These are phyloP conservation scores for Geosmithia putterillii DNA, from an alignment of 2,329 filamentous ascomycete species.

Conservation along the genomic window DNA sequence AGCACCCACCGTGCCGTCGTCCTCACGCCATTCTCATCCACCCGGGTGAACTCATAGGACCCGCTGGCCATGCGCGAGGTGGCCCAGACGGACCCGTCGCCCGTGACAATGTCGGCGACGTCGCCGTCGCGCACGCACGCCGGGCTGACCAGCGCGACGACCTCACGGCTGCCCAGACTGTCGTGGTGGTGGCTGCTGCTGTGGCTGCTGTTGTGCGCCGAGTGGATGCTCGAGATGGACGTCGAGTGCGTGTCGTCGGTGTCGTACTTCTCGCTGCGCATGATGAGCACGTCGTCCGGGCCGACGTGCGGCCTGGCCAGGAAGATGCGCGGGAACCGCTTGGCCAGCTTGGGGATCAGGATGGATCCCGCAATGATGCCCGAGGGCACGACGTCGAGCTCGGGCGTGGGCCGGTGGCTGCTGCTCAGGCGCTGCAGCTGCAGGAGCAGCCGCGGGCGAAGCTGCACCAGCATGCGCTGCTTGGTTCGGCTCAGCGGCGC, in stretches of 20 bases:
- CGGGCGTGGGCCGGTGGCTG: conserved; percentile 41
- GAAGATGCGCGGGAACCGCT: conserved; percentile 52
- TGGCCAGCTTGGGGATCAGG: conserved; percentile 45
- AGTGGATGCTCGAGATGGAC: too few species aligned
- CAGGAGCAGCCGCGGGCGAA: conserved; percentile 56
- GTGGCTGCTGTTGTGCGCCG: not conserved
- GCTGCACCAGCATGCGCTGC: conserved; percentile 53
- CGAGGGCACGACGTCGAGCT: conserved; percentile 62
- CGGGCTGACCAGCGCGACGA: conserved; percentile 60
- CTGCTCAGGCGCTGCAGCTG: conserved; percentile 58
- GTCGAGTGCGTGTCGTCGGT: not conserved
- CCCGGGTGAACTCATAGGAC: conserved; percentile 53
- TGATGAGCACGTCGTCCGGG: conserved; percentile 56
- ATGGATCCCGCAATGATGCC: conserved; percentile 42
- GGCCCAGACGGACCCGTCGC: conserved; percentile 48
- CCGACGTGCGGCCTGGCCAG: conserved; percentile 51
- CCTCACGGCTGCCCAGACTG: conserved; percentile 26
- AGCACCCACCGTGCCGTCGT: conserved; percentile 60
- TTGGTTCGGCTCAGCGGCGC: conserved; percentile 44
- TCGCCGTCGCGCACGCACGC: conserved; percentile 34
- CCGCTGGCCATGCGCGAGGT: conserved; percentile 39
- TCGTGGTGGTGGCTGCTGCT: not conserved
- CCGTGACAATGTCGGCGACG: conserved; percentile 53
- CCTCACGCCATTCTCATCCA: conserved; percentile 43
- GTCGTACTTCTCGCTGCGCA: conserved; percentile 57